Evolutionary conservation across 2,329 filamentous ascomycete genomes (phyloP), one percentile per base, ranked within the genome.

Genomic region (Aspergillus phoenicis): DNA sequence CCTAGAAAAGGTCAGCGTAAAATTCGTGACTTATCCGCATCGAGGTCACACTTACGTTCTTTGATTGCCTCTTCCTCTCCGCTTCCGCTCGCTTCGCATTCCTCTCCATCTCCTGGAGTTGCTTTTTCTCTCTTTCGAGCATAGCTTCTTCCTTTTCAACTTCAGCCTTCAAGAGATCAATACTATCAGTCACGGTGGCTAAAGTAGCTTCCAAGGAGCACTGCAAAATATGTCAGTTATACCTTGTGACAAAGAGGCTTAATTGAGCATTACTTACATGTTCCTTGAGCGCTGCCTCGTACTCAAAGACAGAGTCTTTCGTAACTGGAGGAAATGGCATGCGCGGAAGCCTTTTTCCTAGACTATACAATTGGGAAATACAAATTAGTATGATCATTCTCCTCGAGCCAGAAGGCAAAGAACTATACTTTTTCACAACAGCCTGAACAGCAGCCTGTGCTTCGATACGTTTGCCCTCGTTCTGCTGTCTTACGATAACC

Each of bases 261-360:
- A 22, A 15, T 30, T 45, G 24, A 33, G 24, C 5, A 26, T 39
- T 54, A 64, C 76, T 51, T 68, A 79, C 77, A 68, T 79, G 77
- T 63, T 79, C 77, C 60, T 77, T 70, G 8, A 81, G 69, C 5
- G 75, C 77, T 53, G 75, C 70, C 59, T 80, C 79, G 48, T 79
- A 78, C 62, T 80, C 77, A 63, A 81, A 81, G 53, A 71, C 73
- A 0, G 73, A 72, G 45, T 79, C 77, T 57, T 78, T 78, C 10
- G 76, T 75, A 26, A 73, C 68, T 5, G 77, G 77, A 1, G 79
- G 79, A 61, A 81, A 81, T 5, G 78, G 78, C 78, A 81, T 81
- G 62, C 77, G 73, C 38, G 79, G 78, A 3, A 81, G 70, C 45
- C 79, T 72, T 64, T 73, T 76, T 22, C 71, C 73, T 57, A 80